phyloP scores from a whole-genome alignment of 2,329 filamentous ascomycete genomes.

The Phyllosticta citriasiana region DNA sequence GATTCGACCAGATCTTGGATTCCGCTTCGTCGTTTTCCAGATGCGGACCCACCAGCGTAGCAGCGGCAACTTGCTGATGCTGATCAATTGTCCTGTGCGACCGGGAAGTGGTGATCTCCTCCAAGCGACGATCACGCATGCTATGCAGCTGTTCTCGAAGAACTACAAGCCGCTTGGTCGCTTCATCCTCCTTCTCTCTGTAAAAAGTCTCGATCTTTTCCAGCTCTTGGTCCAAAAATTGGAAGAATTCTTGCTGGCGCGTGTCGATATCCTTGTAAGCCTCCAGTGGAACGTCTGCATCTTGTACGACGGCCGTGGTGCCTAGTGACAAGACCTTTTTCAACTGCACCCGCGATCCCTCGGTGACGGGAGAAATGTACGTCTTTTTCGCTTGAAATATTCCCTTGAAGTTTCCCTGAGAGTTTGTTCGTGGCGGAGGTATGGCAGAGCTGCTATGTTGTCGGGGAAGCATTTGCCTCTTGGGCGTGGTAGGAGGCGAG shows the following conservation, averaged over 20 bases:
- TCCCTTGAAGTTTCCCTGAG: slow-evolving; percentile 24
- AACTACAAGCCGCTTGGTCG: slow-evolving; percentile 57
- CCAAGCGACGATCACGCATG: slow-evolving; percentile 75
- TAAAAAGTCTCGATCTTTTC: slow-evolving; percentile 92
- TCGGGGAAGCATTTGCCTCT: slow-evolving; percentile 5
- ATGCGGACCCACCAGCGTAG: background rate
- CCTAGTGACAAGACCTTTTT: slow-evolving; percentile 34
- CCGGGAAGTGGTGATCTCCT: slow-evolving; percentile 49
- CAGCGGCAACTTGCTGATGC: background rate
- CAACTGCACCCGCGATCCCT: slow-evolving; percentile 25
- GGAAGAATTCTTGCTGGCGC: slow-evolving; percentile 74
- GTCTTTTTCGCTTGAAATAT: slow-evolving; percentile 32
- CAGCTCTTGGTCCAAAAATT: slow-evolving; percentile 73
- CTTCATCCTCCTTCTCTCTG: slow-evolving; percentile 75
- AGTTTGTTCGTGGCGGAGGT: slow-evolving; percentile 17
- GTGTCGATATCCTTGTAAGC: slow-evolving; percentile 56
- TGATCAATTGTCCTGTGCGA: background rate
- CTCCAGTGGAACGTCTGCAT: slow-evolving; percentile 42
- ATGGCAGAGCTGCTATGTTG: slow-evolving; percentile 27
- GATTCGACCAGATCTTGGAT: background rate
- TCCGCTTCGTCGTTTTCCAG: background rate
- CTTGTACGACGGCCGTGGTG: slow-evolving; percentile 23
- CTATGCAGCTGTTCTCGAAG: slow-evolving; percentile 81
- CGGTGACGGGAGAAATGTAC: slow-evolving; percentile 27
- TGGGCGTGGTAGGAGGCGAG: slow-evolving; percentile 13